Evolutionary conservation across 202 grass and related monocot species (phyloP).

Genomic region (Saccharum hybrid): DNA sequence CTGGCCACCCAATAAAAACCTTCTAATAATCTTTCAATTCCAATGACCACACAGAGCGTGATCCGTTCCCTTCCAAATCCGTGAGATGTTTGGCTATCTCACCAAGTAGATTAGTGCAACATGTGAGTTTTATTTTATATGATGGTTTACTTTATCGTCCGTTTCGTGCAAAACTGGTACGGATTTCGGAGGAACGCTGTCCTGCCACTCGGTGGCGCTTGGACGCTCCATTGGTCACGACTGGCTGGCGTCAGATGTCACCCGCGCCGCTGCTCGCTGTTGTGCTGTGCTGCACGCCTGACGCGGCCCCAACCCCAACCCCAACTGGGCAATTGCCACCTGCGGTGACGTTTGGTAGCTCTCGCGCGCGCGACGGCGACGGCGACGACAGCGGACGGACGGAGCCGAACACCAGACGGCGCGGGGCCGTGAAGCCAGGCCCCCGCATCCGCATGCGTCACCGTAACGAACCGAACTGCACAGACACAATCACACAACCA

Average conservation of each 20-base stretch:
- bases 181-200: background rate
- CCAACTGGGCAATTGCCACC: conserved; percentile 14
- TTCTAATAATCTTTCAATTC: too few relatives aligned
- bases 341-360: conserved; percentile 18
- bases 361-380: background rate
- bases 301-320: background rate
- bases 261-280: background rate
- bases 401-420: conserved; percentile 23
- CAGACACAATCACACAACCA: background rate
- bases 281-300: background rate
- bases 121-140: too few relatives aligned
- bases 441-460: background rate
- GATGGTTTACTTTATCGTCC: too few relatives aligned
- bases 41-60: too few relatives aligned
- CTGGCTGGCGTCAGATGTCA: conserved; percentile 19
- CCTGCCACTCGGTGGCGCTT: background rate
- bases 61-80: background rate
- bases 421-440: conserved; percentile 18
- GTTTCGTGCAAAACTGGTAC: background rate
- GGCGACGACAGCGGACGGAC: conserved; percentile 8
- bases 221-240: conserved; percentile 4
- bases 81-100: background rate
- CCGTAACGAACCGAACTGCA: background rate
- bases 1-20: background rate
- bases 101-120: background rate